Percentiles rank a stretch among this genome's conserved stretches.
phyloP scores from a whole-genome alignment of 2,329 filamentous ascomycete genomes.

The Verticillium nubilum region DNA sequence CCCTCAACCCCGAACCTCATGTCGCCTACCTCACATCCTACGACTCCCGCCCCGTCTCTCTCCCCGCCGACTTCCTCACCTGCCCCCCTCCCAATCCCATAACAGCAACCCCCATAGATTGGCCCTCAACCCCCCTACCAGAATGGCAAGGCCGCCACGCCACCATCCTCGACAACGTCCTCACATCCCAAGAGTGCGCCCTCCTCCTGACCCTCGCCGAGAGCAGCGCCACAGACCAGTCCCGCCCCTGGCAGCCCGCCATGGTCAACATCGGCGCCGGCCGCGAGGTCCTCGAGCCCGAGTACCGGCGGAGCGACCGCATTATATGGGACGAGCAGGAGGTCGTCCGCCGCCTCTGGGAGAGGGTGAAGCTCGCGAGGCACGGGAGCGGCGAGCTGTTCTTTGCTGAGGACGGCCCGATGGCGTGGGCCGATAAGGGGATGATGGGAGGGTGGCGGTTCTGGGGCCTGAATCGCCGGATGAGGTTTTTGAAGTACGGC shows the following conservation, averaged over 20 bases:
- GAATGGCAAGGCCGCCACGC: slow-evolving; percentile 50
- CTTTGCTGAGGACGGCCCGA: not conserved
- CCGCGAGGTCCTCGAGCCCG: slow-evolving; percentile 48
- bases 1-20: not conserved
- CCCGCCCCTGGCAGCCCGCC: slow-evolving; percentile 57
- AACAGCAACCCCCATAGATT: slow-evolving; percentile 43
- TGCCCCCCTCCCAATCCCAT: slow-evolving; percentile 32
- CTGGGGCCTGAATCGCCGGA: slow-evolving; percentile 59
- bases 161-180: slow-evolving; percentile 54
- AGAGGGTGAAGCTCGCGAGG: slow-evolving; percentile 41
- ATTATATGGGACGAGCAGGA: slow-evolving; percentile 68
- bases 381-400: slow-evolving; percentile 30
- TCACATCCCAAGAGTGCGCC: slow-evolving; percentile 52
- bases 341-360: slow-evolving; percentile 58
- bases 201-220: slow-evolving; percentile 47
- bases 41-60: slow-evolving; percentile 22
- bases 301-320: slow-evolving; percentile 65
- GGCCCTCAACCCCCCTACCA: slow-evolving; percentile 38
- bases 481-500: slow-evolving; percentile 71
- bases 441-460: slow-evolving; percentile 32
- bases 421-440: slow-evolving; percentile 28
- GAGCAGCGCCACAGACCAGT: slow-evolving; percentile 40
- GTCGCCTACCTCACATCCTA: slow-evolving; percentile 18
- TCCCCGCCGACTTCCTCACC: slow-evolving; percentile 40
- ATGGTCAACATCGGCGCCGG: slow-evolving; percentile 63